phyloP scores from a whole-genome alignment of 1,139 yeast genomes.

The Kurtzmaniella quercitrusa region DNA sequence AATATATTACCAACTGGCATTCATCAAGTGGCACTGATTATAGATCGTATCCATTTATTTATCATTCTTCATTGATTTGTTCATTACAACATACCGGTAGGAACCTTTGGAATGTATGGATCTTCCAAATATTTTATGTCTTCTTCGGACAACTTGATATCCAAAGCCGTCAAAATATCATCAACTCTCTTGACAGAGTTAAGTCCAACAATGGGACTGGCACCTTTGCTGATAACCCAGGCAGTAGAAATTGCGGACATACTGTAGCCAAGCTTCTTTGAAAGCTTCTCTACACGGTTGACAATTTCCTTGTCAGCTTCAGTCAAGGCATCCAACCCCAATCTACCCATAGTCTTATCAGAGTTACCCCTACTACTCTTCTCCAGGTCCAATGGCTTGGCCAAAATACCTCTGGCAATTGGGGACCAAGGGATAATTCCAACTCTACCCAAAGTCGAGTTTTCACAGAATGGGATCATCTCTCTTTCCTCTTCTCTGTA shows the following conservation, averaged over 20 bases:
- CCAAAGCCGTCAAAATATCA: constrained; percentile 45
- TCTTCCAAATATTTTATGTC: constrained; percentile 48
- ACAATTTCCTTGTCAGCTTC: constrained; percentile 36
- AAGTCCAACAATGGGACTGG: constrained; percentile 53
- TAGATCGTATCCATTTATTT: too few relatives aligned
- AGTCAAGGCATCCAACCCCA: constrained; percentile 9
- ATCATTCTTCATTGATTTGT: too few relatives aligned
- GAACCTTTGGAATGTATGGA: constrained; percentile 33
- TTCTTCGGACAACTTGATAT: constrained; percentile 38
- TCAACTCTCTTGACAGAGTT: constrained; percentile 46
- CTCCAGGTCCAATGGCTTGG: constrained; percentile 31
- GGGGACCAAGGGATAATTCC: constrained; percentile 54
- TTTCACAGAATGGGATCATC: constrained; percentile 50
- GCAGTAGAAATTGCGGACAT: constrained; percentile 57
- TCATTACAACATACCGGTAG: background rate
- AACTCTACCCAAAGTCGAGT: constrained; percentile 31
- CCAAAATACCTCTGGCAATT: constrained; percentile 42
- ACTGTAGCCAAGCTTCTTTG: constrained; percentile 37
- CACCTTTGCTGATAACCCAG: constrained; percentile 51
- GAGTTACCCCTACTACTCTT: constrained; percentile 10
- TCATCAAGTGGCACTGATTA: too few relatives aligned
- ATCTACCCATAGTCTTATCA: constrained; percentile 11
- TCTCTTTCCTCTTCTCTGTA: constrained; percentile 61
- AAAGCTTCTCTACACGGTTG: constrained; percentile 49
- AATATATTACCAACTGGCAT: too few relatives aligned